phyloP scores from a whole-genome alignment of 257 asterid species.

The Knoxia roxburghii region DNA sequence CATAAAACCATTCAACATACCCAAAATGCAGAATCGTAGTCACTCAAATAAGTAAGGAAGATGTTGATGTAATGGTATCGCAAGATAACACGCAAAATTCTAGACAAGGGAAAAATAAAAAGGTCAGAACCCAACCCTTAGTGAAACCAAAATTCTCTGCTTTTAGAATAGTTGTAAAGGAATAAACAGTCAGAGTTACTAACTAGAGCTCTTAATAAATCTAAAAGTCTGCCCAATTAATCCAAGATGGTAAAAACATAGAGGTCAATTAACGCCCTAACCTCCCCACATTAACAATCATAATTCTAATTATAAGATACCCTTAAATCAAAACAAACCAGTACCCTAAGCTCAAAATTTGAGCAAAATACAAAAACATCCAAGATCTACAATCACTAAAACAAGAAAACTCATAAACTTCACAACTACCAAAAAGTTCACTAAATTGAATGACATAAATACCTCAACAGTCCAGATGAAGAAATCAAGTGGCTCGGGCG shows the following conservation, averaged over 20 bases:
- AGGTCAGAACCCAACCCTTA: too few species aligned
- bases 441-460: conserved; percentile 2
- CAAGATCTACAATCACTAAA: conserved; percentile 17
- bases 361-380: not conserved
- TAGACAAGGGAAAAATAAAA: too few species aligned
- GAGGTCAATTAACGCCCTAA: not conserved
- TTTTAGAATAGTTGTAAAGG: not conserved
- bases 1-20: too few species aligned
- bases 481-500: conserved; percentile 92
- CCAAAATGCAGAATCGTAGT: too few species aligned
- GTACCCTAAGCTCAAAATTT: conserved; percentile 4
- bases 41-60: too few species aligned
- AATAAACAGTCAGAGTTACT: not conserved
- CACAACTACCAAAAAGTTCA: not conserved
- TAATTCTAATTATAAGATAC: conserved; percentile 2
- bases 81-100: too few species aligned
- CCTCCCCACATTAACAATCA: not conserved
- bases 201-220: too few species aligned
- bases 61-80: too few species aligned
- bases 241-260: not conserved
- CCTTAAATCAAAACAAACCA: not conserved
- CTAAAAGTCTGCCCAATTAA: not conserved
- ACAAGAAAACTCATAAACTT: not conserved
- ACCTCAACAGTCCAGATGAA: conserved; percentile 95
- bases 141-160: too few species aligned